Percentiles rank a stretch among this genome's conserved stretches.
Evolutionary conservation across 2,329 filamentous ascomycete species (phyloP).

Genomic region (Zymoseptoria pseudotritici): DNA sequence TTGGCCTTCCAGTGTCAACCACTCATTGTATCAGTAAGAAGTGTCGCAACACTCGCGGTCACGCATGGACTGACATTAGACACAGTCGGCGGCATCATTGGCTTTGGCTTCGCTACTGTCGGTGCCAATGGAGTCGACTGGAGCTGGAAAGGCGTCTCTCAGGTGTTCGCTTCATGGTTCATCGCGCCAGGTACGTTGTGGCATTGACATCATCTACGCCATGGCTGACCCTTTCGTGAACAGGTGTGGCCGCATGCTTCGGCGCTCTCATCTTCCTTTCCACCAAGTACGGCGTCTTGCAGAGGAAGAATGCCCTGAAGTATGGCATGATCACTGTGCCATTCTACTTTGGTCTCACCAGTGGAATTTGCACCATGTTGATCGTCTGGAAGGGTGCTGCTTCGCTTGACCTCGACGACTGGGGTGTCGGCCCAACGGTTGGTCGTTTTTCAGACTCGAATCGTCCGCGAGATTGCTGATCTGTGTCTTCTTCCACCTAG

Average conservation of each 20-base stretch:
- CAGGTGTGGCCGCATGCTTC: constrained; percentile 37
- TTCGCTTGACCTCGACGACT: constrained; percentile 42
- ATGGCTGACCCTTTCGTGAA: not conserved
- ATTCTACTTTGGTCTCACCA: constrained; percentile 40
- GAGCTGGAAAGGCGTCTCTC: constrained; percentile 50
- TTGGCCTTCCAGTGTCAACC: constrained; percentile 48
- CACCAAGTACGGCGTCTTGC: constrained; percentile 42
- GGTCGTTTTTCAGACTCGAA: not conserved
- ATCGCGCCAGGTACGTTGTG: constrained; percentile 32
- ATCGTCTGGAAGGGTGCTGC: constrained; percentile 47
- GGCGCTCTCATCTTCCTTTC: constrained; percentile 41
- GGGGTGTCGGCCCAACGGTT: constrained; percentile 34
- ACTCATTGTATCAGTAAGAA: constrained; percentile 47
- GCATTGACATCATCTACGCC: not conserved
- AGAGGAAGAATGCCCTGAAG: constrained; percentile 41
- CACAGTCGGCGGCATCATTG: constrained; percentile 25
- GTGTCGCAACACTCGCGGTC: not conserved
- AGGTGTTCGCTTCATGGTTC: constrained; percentile 49
- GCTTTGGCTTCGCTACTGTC: constrained; percentile 44
- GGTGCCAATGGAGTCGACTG: constrained; percentile 49
- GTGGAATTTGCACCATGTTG: constrained; percentile 46
- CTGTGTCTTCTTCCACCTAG: not conserved
- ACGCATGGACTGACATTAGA: not conserved
- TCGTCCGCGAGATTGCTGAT: not conserved
- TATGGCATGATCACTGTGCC: constrained; percentile 44